Conservation (phyloP, 2,329 filamentous ascomycete species). For the Colletotrichum chrysophilum region DNA sequence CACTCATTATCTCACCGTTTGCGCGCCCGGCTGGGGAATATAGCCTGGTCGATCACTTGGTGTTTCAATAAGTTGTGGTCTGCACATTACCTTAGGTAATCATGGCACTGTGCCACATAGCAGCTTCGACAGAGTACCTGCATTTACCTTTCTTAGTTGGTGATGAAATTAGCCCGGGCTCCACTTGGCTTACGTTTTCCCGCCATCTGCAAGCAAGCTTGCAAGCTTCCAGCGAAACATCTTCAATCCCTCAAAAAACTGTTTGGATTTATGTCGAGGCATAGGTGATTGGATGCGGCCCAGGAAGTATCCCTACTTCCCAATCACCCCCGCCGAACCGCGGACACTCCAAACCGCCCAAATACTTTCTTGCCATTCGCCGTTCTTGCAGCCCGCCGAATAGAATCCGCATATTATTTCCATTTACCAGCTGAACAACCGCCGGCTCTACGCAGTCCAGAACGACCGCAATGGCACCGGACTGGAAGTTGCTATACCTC, state of each 20-base stretch:
- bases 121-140: not conserved
- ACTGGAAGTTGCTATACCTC: constrained; percentile 32
- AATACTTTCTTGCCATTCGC: not conserved
- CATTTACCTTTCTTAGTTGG: not conserved
- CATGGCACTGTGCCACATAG: not conserved
- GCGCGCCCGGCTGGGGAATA: not conserved
- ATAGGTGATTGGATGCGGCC: not conserved
- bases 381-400: not conserved
- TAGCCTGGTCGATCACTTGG: not conserved
- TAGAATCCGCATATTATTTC: not conserved
- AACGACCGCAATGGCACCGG: constrained; percentile 1
- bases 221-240: not conserved
- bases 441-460: not conserved
- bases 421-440: not conserved
- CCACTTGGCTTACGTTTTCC: not conserved
- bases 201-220: not conserved
- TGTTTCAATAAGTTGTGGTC: not conserved
- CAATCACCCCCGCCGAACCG: not conserved
- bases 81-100: not conserved
- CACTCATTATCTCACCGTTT: not conserved
- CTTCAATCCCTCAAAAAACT: not conserved
- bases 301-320: not conserved
- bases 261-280: not conserved
- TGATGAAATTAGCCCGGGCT: not conserved
- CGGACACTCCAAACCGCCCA: not conserved